Conservation (phyloP, 1,284 basidiomycete species). For the Malassezia dermatis region DNA sequence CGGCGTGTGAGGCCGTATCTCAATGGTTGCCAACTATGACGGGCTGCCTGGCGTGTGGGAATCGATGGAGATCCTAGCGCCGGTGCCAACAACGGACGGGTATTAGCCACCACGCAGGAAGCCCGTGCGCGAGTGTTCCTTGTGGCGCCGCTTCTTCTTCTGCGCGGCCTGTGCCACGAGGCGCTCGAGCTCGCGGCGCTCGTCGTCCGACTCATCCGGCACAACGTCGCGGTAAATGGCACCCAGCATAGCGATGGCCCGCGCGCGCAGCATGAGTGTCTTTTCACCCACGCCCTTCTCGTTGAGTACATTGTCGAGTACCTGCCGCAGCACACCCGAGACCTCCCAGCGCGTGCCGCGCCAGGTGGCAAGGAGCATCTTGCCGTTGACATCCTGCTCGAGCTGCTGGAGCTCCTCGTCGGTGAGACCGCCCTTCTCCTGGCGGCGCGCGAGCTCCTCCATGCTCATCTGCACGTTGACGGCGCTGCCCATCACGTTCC, state of each 20-base stretch:
- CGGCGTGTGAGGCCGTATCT: neutral
- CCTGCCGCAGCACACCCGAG: constrained; percentile 35
- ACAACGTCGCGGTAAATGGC: constrained; percentile 44
- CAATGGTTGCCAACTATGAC: neutral
- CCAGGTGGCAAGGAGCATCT: constrained; percentile 50
- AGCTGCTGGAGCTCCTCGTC: constrained; percentile 60
- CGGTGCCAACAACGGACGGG: neutral
- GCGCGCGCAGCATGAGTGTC: constrained; percentile 39
- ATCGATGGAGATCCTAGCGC: constrained; percentile 7
- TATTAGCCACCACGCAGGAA: neutral
- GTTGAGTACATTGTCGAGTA: constrained; percentile 44
- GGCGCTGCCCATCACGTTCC: constrained; percentile 53
- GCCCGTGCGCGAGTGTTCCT: neutral
- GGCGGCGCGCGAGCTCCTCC: constrained; percentile 81
- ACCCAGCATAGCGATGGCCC: constrained; percentile 38
- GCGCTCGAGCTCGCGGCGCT: constrained; percentile 45
- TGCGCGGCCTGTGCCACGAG: constrained; percentile 50
- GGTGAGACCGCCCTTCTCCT: constrained; percentile 77
- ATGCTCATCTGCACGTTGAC: constrained; percentile 52
- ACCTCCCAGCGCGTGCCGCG: constrained; percentile 40
- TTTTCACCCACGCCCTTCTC: constrained; percentile 44
- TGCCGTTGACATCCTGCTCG: constrained; percentile 88
- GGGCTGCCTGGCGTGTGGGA: constrained; percentile 7
- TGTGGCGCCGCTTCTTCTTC: constrained; percentile 48
- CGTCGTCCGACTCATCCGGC: constrained; percentile 43